phyloP scores from a whole-genome alignment of 805 yeast species.

The Candida pini region DNA sequence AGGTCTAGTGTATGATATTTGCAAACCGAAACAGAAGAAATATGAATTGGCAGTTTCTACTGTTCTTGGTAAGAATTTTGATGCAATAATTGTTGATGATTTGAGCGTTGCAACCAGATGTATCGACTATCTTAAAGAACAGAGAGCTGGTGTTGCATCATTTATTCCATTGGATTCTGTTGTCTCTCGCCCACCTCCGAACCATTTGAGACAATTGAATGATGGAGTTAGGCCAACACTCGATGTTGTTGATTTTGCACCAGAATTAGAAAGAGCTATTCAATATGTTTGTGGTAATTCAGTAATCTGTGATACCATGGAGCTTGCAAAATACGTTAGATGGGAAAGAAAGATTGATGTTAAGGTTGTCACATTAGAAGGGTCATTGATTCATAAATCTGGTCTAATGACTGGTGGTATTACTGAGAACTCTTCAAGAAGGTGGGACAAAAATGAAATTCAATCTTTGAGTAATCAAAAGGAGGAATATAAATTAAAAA shows the following conservation, averaged over 20 bases:
- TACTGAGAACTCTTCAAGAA: conserved; percentile 40
- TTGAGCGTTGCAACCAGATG: conserved; percentile 68
- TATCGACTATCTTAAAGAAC: conserved; percentile 74
- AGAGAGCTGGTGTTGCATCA: conserved; percentile 77
- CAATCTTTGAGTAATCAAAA: conserved; percentile 46
- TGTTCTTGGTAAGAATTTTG: conserved; percentile 71
- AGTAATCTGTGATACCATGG: conserved; percentile 66
- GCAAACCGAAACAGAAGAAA: conserved; percentile 67
- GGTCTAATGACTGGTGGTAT: conserved; percentile 93
- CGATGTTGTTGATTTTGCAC: conserved; percentile 70
- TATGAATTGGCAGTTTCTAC: conserved; percentile 73
- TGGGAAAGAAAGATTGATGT: conserved; percentile 57
- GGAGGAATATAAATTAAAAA: conserved; percentile 41
- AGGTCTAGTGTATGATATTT: conserved; percentile 76
- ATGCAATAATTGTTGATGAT: conserved; percentile 79
- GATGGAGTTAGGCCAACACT: conserved; percentile 58
- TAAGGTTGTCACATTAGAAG: conserved; percentile 76
- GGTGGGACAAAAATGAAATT: conserved; percentile 73
- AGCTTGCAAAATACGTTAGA: conserved; percentile 62
- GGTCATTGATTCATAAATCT: conserved; percentile 76
- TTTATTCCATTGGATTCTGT: conserved; percentile 87
- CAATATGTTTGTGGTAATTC: conserved; percentile 77
- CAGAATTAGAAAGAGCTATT: conserved; percentile 66
- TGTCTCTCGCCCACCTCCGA: conserved; percentile 46
- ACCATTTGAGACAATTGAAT: conserved; percentile 48